Percentiles rank a stretch among this genome's conserved stretches.
These are phyloP conservation scores for Blastobotrys petasosporus DNA, from an alignment of 1,139 yeast genomes.

Conservation along the genomic window DNA sequence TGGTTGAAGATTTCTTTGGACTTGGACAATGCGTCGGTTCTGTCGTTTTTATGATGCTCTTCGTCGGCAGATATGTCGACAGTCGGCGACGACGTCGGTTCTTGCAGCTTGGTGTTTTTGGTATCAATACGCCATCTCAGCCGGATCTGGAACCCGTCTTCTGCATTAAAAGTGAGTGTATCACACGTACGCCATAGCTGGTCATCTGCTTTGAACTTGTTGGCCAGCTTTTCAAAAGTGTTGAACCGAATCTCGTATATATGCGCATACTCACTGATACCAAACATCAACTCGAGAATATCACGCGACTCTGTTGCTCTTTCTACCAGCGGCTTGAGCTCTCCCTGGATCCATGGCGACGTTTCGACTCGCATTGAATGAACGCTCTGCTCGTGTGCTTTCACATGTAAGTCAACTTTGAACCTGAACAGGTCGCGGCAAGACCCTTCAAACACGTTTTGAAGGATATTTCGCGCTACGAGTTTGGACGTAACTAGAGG, in stretches of 20 bases:
- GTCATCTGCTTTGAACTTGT: slow-evolving; percentile 10
- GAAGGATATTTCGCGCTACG: slow-evolving; percentile 12
- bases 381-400: slow-evolving; percentile 16
- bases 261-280: slow-evolving; percentile 23
- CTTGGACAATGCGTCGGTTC: slow-evolving; percentile 9
- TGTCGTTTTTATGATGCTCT: slow-evolving; percentile 7
- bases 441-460: slow-evolving; percentile 17
- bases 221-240: slow-evolving; percentile 18
- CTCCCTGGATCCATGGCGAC: slow-evolving; percentile 20
- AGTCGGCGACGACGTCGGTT: slow-evolving; percentile 6
- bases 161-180: slow-evolving; percentile 13
- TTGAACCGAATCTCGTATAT: slow-evolving; percentile 17
- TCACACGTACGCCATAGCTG: slow-evolving; percentile 20
- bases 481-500: slow-evolving; percentile 10
- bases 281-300: slow-evolving; percentile 20
- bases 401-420: slow-evolving; percentile 15
- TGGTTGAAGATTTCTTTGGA: slow-evolving; percentile 13
- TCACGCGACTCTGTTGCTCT: slow-evolving; percentile 14
- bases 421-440: slow-evolving; percentile 19
- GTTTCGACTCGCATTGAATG: slow-evolving; percentile 14
- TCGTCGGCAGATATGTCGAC: slow-evolving; percentile 8
- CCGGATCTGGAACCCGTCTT: slow-evolving; percentile 7
- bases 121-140: slow-evolving; percentile 10
- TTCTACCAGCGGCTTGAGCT: slow-evolving; percentile 18
- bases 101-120: neutral